Percentiles rank a stretch among this genome's conserved stretches.
These are phyloP conservation scores for Rosa persica DNA, from an alignment of 306 rosid genomes.

Conservation along the genomic window DNA sequence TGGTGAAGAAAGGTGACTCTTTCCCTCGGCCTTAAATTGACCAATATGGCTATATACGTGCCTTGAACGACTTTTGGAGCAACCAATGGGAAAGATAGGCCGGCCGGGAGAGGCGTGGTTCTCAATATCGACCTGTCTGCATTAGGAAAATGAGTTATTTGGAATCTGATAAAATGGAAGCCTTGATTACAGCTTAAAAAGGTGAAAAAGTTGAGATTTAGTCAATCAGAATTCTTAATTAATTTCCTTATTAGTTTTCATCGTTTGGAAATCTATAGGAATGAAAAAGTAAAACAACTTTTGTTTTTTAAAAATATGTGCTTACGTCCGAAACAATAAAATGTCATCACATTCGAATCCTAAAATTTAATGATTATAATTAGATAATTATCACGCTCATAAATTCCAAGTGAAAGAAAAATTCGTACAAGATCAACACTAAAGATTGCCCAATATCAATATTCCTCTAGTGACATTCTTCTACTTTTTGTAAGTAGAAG, in stretches of 20 bases:
- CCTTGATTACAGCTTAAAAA: not conserved
- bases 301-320: not conserved
- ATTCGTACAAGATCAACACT: not conserved
- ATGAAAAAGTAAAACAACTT: not conserved
- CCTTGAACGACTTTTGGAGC: conserved; percentile 2
- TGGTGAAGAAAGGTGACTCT: not conserved
- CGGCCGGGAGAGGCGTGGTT: conserved; percentile 2
- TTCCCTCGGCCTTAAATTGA: not conserved
- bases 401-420: not conserved
- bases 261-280: not conserved
- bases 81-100: not conserved
- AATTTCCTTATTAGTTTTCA: not conserved
- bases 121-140: not conserved
- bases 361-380: not conserved
- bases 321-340: not conserved
- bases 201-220: not conserved
- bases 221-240: not conserved
- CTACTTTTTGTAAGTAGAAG: not conserved
- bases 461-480: not conserved
- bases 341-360: not conserved
- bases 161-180: not conserved
- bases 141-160: not conserved
- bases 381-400: not conserved
- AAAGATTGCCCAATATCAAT: no score
- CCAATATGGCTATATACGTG: not conserved